phyloP scores from a whole-genome alignment of 495 filamentous ascomycete species.

The Aspergillus funiculosus region DNA sequence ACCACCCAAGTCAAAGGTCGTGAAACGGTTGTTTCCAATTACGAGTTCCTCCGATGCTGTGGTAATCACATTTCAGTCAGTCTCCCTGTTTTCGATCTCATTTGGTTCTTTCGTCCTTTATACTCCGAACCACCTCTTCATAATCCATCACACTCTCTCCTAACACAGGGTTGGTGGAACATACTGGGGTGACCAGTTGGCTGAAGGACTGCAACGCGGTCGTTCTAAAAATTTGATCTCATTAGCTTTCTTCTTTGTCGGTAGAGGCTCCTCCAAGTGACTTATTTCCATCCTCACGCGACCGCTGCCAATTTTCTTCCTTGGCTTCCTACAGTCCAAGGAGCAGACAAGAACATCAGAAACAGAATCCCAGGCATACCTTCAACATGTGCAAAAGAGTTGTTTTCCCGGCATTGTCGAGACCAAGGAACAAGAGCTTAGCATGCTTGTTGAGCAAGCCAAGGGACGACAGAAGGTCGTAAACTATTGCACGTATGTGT shows the following conservation, averaged over 20 bases:
- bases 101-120: background rate
- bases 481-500: slow-evolving; percentile 55
- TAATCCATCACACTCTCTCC: too few relatives aligned
- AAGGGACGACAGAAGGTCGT: slow-evolving; percentile 82
- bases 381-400: slow-evolving; percentile 90
- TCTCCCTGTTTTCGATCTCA: background rate
- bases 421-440: slow-evolving; percentile 87
- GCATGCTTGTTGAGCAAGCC: slow-evolving; percentile 95
- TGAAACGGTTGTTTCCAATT: slow-evolving; percentile 95
- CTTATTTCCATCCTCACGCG: too few relatives aligned
- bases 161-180: slow-evolving; percentile 29
- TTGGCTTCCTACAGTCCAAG: background rate
- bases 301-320: too few relatives aligned
- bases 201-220: slow-evolving; percentile 87
- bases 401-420: slow-evolving; percentile 98
- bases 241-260: slow-evolving; percentile 14
- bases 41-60: slow-evolving; percentile 90
- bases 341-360: background rate
- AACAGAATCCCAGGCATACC: slow-evolving; percentile 47
- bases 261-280: background rate
- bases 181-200: slow-evolving; percentile 85
- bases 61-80: slow-evolving; percentile 1
- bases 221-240: slow-evolving; percentile 53
- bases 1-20: slow-evolving; percentile 94
- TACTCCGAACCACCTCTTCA: too few relatives aligned